Evolutionary conservation across 805 yeast species (phyloP).

Genomic region (Ogataea trehalophila): DNA sequence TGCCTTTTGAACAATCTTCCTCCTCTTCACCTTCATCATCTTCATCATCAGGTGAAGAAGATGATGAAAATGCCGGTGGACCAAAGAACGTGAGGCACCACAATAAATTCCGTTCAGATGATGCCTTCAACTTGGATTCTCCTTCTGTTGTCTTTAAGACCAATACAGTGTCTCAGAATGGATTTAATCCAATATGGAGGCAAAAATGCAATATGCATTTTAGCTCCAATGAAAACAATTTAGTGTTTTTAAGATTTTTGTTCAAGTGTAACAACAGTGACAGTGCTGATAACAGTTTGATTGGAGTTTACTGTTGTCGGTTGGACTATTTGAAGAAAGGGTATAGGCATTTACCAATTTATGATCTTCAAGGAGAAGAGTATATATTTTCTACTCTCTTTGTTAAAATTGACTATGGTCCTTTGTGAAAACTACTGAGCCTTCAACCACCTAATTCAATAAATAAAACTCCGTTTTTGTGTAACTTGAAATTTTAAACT

Average conservation of each 20-base stretch:
- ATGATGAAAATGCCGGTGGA: background rate
- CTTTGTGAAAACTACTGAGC: background rate
- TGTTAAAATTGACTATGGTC: slow-evolving; percentile 27
- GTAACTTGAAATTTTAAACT: too few species aligned
- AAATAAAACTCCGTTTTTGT: too few species aligned
- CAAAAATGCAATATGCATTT: slow-evolving; percentile 40
- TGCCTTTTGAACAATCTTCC: background rate
- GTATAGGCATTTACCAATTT: slow-evolving; percentile 74
- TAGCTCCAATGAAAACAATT: slow-evolving; percentile 34
- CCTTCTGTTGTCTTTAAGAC: slow-evolving; percentile 29
- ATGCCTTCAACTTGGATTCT: slow-evolving; percentile 1
- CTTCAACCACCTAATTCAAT: too few species aligned
- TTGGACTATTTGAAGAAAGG: slow-evolving; percentile 68
- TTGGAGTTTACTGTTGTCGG: slow-evolving; percentile 61
- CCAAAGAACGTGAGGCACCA: background rate
- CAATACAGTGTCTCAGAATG: slow-evolving; percentile 52
- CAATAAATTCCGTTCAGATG: background rate
- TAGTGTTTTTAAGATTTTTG: slow-evolving; percentile 53
- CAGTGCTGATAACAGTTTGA: slow-evolving; percentile 18
- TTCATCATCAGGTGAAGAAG: background rate
- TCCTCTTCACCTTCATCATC: background rate
- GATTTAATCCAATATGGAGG: slow-evolving; percentile 87
- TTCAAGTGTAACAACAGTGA: slow-evolving; percentile 32
- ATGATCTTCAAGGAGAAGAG: slow-evolving; percentile 78
- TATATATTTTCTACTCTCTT: slow-evolving; percentile 47